phyloP scores from a whole-genome alignment of 257 asterid species.

The Lantana camara region DNA sequence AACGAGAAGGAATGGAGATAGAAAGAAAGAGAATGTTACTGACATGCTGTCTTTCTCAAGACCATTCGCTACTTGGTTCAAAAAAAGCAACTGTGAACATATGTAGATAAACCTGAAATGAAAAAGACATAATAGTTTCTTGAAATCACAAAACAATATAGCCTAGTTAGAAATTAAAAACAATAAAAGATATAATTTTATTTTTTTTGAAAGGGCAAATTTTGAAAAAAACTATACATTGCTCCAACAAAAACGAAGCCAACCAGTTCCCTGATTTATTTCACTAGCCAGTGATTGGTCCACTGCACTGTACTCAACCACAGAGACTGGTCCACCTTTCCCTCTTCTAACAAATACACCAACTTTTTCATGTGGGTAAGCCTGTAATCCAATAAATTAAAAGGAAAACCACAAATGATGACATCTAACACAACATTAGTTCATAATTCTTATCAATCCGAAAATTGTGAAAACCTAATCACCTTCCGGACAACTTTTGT shows the following conservation, averaged over 20 bases:
- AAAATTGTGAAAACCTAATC: constrained; percentile 16
- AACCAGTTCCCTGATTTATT: constrained; percentile 84
- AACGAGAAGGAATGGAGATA: background rate
- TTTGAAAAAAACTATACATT: constrained; percentile 55
- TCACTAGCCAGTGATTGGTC: constrained; percentile 76
- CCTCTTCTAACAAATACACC: constrained; percentile 96
- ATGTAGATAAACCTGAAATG: constrained; percentile 91
- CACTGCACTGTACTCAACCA: constrained; percentile 92
- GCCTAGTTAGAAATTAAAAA: background rate
- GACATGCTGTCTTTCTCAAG: constrained; percentile 97
- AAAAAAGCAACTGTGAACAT: constrained; percentile 90
- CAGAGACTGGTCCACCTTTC: constrained; percentile 91
- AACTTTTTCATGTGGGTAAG: constrained; percentile 96
- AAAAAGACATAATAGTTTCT: too few species aligned
- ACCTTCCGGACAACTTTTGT: constrained; percentile 90
- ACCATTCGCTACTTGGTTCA: constrained; percentile 94
- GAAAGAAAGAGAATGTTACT: constrained; percentile 34
- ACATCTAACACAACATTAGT: constrained; percentile 2
- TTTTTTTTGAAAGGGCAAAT: background rate
- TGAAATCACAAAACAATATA: too few species aligned
- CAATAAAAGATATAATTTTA: constrained; percentile 3
- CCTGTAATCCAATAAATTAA: constrained; percentile 44
- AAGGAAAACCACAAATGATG: constrained; percentile 13
- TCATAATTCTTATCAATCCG: background rate
- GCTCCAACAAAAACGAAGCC: constrained; percentile 98